Base-by-base conservation (phyloP, 306 rosid genomes). In the Castanea mollissima region DNA sequence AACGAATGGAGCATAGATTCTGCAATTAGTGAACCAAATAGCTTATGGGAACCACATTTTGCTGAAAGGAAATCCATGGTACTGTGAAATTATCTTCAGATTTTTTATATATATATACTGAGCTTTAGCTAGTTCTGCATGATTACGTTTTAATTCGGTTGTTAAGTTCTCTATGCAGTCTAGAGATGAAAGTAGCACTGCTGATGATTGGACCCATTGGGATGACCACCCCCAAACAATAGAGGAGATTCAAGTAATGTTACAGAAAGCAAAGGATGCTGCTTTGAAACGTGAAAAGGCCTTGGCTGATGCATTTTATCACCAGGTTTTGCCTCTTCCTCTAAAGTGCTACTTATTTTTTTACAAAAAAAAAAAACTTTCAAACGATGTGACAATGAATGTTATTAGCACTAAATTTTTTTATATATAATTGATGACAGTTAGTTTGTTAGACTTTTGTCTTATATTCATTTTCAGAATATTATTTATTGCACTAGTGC, bases 231-330 rank as follows among this genome's bases (percentile, higher is more conserved):
- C 82, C 8, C 78, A 77, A 67, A 80, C 62, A 7, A 14, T 82
- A 27, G 85, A 70, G 58, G 80, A 80, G 19, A 73, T 85, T 76
- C 85, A 76, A 83, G 76, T 81, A 73, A 73, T 71, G 79, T 51
- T 86, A 9, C 70, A 80, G 75, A 84, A 76, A 74, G 74, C 78
- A 8, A 83, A 81, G 75, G 82, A 83, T 58, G 83, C 81, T 76
- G 79, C 85, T 35, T 64, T 46, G 71, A 79, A 83, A 76, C 69
- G 83, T 15, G 84, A 89, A 74, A 81, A 78, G 21, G 83, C 82
- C 56, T 81, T 89, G 51, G 76, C 88, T 67, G n/a, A 78, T 77
- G 89, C 92, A 72, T 85, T 87, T 80, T 80, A 85, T 54, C 78
- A 71, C 77, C 86, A 89, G 90, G 90, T 81, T 54, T 68, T 46